A percentile compares a stretch with the other conserved stretches of the same genome.
These are phyloP conservation scores for Amauroascus niger DNA, from an alignment of 2,329 filamentous ascomycete species.

Conservation along the genomic window DNA sequence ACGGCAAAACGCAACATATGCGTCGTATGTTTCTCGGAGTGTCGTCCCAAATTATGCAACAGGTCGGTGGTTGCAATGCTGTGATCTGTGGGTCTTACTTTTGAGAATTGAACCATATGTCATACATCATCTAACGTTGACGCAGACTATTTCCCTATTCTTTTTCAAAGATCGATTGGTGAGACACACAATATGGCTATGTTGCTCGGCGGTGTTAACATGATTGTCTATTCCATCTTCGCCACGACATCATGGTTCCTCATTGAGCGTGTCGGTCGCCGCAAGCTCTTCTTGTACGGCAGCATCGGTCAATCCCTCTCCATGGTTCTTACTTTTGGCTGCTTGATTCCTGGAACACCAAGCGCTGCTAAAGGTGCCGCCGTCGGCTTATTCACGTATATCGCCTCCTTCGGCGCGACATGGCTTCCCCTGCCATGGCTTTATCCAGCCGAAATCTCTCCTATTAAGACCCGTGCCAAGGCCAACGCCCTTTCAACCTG, in stretches of 20 bases:
- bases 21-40: conserved; percentile 35
- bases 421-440: conserved; percentile 44
- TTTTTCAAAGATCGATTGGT: conserved; percentile 36
- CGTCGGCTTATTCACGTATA: conserved; percentile 59
- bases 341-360: conserved; percentile 27
- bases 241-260: conserved; percentile 32
- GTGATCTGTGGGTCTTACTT: conserved; percentile 16
- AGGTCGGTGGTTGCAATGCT: conserved; percentile 43
- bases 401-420: conserved; percentile 57
- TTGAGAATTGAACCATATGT: too few relatives aligned
- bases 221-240: conserved; percentile 25
- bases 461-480: conserved; percentile 17
- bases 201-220: conserved; percentile 39
- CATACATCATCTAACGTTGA: too few relatives aligned
- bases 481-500: conserved; percentile 20
- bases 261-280: conserved; percentile 39
- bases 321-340: conserved; percentile 35
- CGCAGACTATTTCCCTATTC: conserved; percentile 29
- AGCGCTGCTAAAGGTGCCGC: conserved; percentile 32
- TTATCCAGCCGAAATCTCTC: conserved; percentile 19
- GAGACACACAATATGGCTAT: conserved; percentile 33
- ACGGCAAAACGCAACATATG: conserved; percentile 33
- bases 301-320: conserved; percentile 32
- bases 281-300: conserved; percentile 35
- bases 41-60: conserved; percentile 39